Evolutionary conservation across 1,284 basidiomycete genomes (phyloP), one percentile per base, ranked within the genome.

Genomic region (Ceratorhiza oryzae-sativae): DNA sequence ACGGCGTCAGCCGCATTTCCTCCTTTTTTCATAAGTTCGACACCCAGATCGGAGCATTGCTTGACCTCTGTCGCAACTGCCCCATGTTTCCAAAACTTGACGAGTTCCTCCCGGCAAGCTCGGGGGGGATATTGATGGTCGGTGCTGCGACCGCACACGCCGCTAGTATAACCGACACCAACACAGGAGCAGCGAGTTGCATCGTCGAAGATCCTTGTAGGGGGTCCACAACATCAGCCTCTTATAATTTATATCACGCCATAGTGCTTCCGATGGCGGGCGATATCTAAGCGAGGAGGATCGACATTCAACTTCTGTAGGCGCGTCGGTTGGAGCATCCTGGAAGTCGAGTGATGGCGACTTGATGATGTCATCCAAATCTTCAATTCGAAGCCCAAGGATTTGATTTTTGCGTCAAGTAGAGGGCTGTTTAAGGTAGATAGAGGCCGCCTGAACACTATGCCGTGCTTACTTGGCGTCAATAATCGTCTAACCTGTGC

Each of bases 1-100:
- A 67, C 63, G 55, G 63, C 63, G 30, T 67, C 63, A 23, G 63
- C 63, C 12, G 63, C 63, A 30, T 67, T 67, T 12, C 63, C 63
- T 15, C 63, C 63, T 12, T 55, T 67, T 30, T 67, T 67, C 41
- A 67, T 32, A 3, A 67, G 13, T 30, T 41, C 48, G 25, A 55
- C 36, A 23, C 63, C 63, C 36, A 67, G 51, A 36, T 67, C 63
- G 3, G 63, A 67, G 49, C 63, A 67, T 55, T 67, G 49, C 49
- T 67, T 67, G 20, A 67, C 41, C 39, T 67, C 63, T n/a, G 63
- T 67, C 10, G 63, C 63, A 18, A 67, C 63, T 25, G 63, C 63
- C 15, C 63, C 63, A 42, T 67, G 63, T 67, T 67, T 32, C 63
- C 63, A 30, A 36, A 67, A 23, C 49, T 67, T 36, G 63, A 55